A percentile compares a stretch with the other conserved stretches of the same genome.
These are phyloP conservation scores for Cercospora janseana DNA, from an alignment of 2,329 filamentous ascomycete species.

Conservation along the genomic window DNA sequence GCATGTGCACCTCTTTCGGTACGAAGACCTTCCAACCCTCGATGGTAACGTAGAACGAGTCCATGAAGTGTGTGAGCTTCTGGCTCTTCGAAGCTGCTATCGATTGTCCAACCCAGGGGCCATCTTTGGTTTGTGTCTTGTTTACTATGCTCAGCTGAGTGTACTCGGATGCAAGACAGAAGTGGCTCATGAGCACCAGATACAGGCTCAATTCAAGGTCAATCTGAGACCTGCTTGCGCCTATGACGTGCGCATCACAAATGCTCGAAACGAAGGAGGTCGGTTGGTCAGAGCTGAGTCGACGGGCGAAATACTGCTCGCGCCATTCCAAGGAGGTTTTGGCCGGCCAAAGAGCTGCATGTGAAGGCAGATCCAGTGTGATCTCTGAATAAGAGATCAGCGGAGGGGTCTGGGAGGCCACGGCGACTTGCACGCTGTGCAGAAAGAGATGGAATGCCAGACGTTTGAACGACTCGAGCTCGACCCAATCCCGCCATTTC, in stretches of 20 bases:
- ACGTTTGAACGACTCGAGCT: constrained; percentile 24
- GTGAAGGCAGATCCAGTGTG: constrained; percentile 23
- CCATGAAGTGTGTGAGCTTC: constrained; percentile 18
- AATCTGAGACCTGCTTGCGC: constrained; percentile 14
- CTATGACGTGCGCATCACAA: constrained; percentile 21
- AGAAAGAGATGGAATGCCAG: constrained; percentile 25
- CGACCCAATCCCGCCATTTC: constrained; percentile 25
- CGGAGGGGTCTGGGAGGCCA: constrained; percentile 24
- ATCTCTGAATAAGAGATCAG: constrained; percentile 25
- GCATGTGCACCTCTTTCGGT: constrained; percentile 25
- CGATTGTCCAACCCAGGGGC: constrained; percentile 21
- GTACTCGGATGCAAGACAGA: constrained; percentile 23
- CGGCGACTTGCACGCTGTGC: constrained; percentile 22
- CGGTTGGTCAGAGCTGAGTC: constrained; percentile 12
- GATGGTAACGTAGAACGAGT: constrained; percentile 25
- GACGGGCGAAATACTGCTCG: constrained; percentile 20
- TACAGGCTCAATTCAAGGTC: constrained; percentile 24
- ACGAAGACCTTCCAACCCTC: constrained; percentile 24
- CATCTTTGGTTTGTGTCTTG: constrained; percentile 22
- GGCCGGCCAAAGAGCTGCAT: constrained; percentile 21
- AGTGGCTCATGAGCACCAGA: constrained; percentile 23
- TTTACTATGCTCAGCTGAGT: constrained; percentile 27
- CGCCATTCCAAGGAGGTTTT: constrained; percentile 22
- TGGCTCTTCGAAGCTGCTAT: constrained; percentile 26
- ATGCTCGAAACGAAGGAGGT: constrained; percentile 24